phyloP scores from a whole-genome alignment of 768 basidiomycete species.

The Cyathus striatus region DNA sequence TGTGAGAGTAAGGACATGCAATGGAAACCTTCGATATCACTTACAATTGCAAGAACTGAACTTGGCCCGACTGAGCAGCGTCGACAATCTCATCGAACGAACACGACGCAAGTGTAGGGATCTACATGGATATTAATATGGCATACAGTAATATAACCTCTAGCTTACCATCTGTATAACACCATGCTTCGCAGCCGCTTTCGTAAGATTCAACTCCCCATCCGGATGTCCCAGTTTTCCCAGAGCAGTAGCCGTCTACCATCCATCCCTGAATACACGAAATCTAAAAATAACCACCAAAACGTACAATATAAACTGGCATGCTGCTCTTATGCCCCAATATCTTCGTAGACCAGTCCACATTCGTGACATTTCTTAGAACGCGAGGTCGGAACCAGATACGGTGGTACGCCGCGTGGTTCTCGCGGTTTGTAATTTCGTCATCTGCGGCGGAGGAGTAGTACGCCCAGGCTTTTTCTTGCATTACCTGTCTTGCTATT shows the following conservation, averaged over 20 bases:
- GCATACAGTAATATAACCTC: not conserved
- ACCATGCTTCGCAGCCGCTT: constrained; percentile 77
- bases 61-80: constrained; percentile 71
- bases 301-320: constrained; percentile 75
- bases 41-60: constrained; percentile 83
- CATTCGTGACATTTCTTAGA: constrained; percentile 75
- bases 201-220: constrained; percentile 87
- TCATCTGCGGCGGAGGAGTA: constrained; percentile 97
- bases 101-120: constrained; percentile 92
- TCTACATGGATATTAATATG: constrained; percentile 37
- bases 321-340: constrained; percentile 70
- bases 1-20: not conserved
- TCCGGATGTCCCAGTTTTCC: constrained; percentile 96
- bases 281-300: not conserved
- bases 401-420: constrained; percentile 87
- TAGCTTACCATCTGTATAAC: constrained; percentile 43
- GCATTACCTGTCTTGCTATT: constrained; percentile 77
- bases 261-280: not conserved
- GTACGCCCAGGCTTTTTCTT: constrained; percentile 91
- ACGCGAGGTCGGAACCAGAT: constrained; percentile 91
- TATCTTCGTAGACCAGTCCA: constrained; percentile 82
- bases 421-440: constrained; percentile 86
- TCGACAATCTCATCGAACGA: constrained; percentile 94
- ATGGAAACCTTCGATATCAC: not conserved
- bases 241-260: constrained; percentile 71